Evolutionary conservation across 495 filamentous ascomycete genomes (phyloP), one percentile per base, ranked within the genome.

Genomic region (Penicillium antarcticum): DNA sequence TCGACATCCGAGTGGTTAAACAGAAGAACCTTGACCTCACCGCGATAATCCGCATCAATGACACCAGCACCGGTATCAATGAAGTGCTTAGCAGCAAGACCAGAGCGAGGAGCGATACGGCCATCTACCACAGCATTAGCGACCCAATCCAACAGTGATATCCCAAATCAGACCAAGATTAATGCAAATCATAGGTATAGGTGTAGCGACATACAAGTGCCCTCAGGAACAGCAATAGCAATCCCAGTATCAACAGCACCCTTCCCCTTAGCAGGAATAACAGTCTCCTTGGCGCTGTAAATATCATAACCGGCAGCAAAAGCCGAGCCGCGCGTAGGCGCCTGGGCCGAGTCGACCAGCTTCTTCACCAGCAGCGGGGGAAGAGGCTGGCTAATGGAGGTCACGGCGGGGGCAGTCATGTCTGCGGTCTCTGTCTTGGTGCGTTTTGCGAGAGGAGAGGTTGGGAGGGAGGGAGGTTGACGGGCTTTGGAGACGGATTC

Each of bases 21-120:
- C 34, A 98, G 79, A 58, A 98, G 76, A 17, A 98, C 87, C 77
- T 91, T 95, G 55, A 98, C 86, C 53, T 87, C 88, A 14, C 94
- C 94, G 19, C 94, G 82, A 76, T 98, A 98, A 67, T 98, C 94
- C 7, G 92, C 90, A 74, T 98, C 94, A 63, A 98, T 96, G 45
- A 98, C 94, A 29, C 94, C 94, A 2, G 94, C 94, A 48, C 92
- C 90, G 1, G 87, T 89, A 68, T 96, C 89, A 67, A 98, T 97
- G 75, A 89, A 90, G 73, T 96, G 83, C 72, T 97, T 97, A 37
- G 85, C 78, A 4, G 92, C 92, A 48, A 98, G 86, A 33, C 94
- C 94, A 41, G 87, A 92, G 43, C 94, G 86, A 24, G 94, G 94
- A 11, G 94, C 94, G 42, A 98, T 80, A 33, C 94, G 85, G 51